These are phyloP conservation scores for Grammothele lineata DNA, from an alignment of 768 basidiomycete genomes.

Conservation along the genomic window DNA sequence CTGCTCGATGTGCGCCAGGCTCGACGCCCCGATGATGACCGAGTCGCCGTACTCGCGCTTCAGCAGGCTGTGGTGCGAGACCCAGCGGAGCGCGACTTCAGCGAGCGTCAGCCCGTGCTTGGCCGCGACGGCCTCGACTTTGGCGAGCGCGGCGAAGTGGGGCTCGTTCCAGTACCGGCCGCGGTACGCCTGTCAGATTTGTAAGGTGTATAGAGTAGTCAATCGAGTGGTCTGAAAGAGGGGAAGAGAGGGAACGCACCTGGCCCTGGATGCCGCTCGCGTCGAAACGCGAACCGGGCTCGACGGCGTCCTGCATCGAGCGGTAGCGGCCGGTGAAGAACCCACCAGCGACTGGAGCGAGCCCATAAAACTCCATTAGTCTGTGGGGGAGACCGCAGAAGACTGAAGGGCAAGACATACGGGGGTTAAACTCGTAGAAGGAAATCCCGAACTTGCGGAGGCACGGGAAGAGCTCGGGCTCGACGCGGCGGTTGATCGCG, in stretches of 20 bases:
- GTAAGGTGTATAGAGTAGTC: background rate
- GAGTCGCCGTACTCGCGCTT: constrained; percentile 45
- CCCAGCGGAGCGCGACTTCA: constrained; percentile 43
- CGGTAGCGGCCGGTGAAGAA: constrained; percentile 37
- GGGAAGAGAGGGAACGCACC: constrained; percentile 24
- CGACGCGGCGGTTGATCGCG: constrained; percentile 25
- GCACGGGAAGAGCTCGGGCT: constrained; percentile 40
- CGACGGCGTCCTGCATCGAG: constrained; percentile 34
- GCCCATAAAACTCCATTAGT: background rate
- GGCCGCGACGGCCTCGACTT: constrained; percentile 38
- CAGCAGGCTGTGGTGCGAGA: constrained; percentile 44
- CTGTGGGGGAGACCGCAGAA: background rate
- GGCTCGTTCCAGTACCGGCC: constrained; percentile 47
- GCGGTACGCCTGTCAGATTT: constrained; percentile 17
- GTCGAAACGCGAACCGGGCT: constrained; percentile 57
- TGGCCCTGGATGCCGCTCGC: constrained; percentile 40
- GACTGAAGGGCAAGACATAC: constrained; percentile 25
- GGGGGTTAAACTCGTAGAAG: constrained; percentile 36
- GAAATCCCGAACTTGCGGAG: constrained; percentile 37
- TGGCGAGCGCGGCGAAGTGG: constrained; percentile 45
- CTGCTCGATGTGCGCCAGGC: constrained; percentile 51
- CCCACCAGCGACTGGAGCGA: constrained; percentile 31
- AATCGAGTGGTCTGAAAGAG: background rate
- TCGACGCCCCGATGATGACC: constrained; percentile 62
- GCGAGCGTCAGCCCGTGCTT: constrained; percentile 35